These are phyloP conservation scores for Plasmodium reichenowi DNA, from an alignment of 169 alveolate genomes.

Conservation along the genomic window DNA sequence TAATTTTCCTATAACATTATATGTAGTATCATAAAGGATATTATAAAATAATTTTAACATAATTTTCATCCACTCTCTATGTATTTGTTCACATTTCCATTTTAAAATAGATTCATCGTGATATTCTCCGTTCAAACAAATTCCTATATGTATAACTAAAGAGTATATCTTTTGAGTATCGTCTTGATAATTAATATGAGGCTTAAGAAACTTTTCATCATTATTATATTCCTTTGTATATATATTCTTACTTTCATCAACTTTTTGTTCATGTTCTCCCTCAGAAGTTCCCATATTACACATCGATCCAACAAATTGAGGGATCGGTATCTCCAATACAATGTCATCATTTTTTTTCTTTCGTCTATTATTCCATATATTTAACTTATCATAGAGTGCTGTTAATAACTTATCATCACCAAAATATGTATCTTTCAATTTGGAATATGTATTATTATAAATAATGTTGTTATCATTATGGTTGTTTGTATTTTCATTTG, in stretches of 20 bases:
- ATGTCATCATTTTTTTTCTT: conserved; percentile 26
- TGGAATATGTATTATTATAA: background rate
- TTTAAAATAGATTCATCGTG: background rate
- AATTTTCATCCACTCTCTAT: conserved; percentile 34
- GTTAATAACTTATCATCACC: conserved; percentile 58
- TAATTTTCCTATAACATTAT: conserved; percentile 46
- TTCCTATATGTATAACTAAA: conserved; percentile 24
- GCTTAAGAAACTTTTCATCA: background rate
- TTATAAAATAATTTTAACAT: conserved; percentile 61
- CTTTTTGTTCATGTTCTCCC: background rate
- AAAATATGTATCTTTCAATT: conserved; percentile 25
- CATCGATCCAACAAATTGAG: background rate
- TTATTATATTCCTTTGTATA: background rate
- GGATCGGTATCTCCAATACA: background rate
- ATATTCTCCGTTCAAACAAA: conserved; percentile 15
- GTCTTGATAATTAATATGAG: background rate
- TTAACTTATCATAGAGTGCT: conserved; percentile 35
- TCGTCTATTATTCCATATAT: conserved; percentile 54
- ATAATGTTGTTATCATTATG: background rate
- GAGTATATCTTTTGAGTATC: background rate
- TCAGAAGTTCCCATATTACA: background rate
- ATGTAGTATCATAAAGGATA: conserved; percentile 39
- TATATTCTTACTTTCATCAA: background rate
- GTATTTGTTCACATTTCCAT: conserved; percentile 28
- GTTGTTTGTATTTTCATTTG: background rate